These are phyloP conservation scores for Zygosaccharomyces bailii DNA, from an alignment of 805 yeast genomes.

Conservation along the genomic window DNA sequence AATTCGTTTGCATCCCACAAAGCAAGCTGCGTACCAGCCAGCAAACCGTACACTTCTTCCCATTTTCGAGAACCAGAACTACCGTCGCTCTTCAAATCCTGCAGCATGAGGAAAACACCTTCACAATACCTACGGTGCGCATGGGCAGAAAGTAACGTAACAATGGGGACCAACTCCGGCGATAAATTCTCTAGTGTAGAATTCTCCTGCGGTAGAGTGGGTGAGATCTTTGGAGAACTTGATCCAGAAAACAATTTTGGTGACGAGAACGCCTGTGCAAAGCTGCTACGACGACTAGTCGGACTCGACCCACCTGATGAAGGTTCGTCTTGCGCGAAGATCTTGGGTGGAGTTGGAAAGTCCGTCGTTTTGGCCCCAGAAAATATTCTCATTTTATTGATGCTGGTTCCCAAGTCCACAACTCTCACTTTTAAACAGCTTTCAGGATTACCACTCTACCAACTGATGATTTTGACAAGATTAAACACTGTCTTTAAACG, in stretches of 20 bases:
- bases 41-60: slow-evolving; percentile 89
- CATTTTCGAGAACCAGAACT: slow-evolving; percentile 78
- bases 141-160: slow-evolving; percentile 70
- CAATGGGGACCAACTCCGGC: slow-evolving; percentile 58
- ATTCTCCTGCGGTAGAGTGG: slow-evolving; percentile 19
- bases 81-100: slow-evolving; percentile 80
- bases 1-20: slow-evolving; percentile 81
- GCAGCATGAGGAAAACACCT: slow-evolving; percentile 69
- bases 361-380: slow-evolving; percentile 29
- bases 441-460: slow-evolving; percentile 2
- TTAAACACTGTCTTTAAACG: neutral
- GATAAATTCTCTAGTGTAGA: slow-evolving; percentile 25
- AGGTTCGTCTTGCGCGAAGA: slow-evolving; percentile 20
- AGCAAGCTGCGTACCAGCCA: slow-evolving; percentile 88
- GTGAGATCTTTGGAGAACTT: slow-evolving; percentile 17
- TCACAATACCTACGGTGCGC: slow-evolving; percentile 70
- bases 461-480: neutral
- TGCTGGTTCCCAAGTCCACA: neutral
- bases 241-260: slow-evolving; percentile 23
- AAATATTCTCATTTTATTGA: slow-evolving; percentile 29
- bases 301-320: slow-evolving; percentile 13
- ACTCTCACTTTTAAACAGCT: neutral
- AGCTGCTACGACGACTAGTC: slow-evolving; percentile 12
- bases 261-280: slow-evolving; percentile 22
- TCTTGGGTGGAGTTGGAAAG: slow-evolving; percentile 28